Evolutionary conservation across 495 filamentous ascomycete species (phyloP).

Genomic region (Aspergillus incahuasiensis): DNA sequence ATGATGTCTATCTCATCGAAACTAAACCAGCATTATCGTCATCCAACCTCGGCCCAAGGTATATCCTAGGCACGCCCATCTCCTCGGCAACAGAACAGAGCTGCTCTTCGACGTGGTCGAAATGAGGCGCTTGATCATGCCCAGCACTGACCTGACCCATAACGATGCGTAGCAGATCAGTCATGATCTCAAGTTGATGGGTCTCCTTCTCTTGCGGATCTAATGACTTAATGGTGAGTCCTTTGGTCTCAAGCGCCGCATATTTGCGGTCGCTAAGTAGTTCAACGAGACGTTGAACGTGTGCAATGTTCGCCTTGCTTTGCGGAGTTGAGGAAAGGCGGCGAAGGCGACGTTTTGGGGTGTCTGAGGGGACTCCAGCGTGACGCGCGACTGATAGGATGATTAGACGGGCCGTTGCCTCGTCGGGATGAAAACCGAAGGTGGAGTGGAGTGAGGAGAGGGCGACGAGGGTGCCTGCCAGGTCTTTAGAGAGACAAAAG

Average conservation of each 20-base stretch:
- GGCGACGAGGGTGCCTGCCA: constrained; percentile 58
- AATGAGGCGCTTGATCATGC: constrained; percentile 18
- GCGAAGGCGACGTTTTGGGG: constrained; percentile 39
- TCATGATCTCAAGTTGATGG: constrained; percentile 48
- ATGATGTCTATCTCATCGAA: not conserved
- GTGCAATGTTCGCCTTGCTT: constrained; percentile 42
- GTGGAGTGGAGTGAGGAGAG: constrained; percentile 49
- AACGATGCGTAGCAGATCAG: constrained; percentile 47
- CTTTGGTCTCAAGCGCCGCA: constrained; percentile 30
- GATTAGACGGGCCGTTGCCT: constrained; percentile 47
- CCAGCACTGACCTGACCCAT: constrained; percentile 39
- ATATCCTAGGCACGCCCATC: constrained; percentile 47
- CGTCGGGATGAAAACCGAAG: constrained; percentile 52
- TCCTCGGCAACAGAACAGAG: constrained; percentile 46
- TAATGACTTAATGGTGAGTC: constrained; percentile 34
- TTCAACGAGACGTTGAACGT: constrained; percentile 34
- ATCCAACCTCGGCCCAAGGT: constrained; percentile 29
- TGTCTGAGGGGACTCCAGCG: constrained; percentile 35
- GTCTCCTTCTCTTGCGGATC: constrained; percentile 38
- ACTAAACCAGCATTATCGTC: constrained; percentile 32
- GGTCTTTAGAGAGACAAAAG: constrained; percentile 50
- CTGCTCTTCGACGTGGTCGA: constrained; percentile 30
- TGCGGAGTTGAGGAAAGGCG: constrained; percentile 39
- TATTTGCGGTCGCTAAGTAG: constrained; percentile 36
- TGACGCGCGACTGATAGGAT: constrained; percentile 48